phyloP scores from a whole-genome alignment of 225 moss, liverwort and hornwort genomes.

The Pseudoscleropodium purum region DNA sequence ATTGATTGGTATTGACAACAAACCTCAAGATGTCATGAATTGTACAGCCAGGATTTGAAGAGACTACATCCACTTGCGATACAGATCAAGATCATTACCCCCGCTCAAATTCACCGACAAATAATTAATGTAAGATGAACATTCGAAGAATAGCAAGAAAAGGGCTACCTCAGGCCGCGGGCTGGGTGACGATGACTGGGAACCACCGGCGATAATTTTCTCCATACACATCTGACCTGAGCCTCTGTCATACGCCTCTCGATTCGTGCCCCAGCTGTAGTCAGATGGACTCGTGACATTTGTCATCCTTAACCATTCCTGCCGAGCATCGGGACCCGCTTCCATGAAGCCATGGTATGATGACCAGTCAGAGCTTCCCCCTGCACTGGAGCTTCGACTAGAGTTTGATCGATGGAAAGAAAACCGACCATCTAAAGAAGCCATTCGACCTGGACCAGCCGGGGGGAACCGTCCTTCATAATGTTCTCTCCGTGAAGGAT shows the following conservation, averaged over 20 bases:
- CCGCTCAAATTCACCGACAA: neutral
- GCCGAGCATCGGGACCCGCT: slow-evolving; percentile 50
- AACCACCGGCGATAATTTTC: slow-evolving; percentile 48
- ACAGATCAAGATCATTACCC: neutral
- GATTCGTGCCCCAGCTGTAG: slow-evolving; percentile 45
- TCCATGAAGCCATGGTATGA: slow-evolving; percentile 62
- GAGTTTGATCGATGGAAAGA: slow-evolving; percentile 65
- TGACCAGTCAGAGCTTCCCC: slow-evolving; percentile 68
- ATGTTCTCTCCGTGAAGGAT: slow-evolving; percentile 44
- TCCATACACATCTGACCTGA: slow-evolving; percentile 49
- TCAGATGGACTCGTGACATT: slow-evolving; percentile 59
- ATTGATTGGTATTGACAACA: neutral
- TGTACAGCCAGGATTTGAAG: neutral
- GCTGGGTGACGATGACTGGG: slow-evolving; percentile 29
- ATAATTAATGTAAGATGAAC: neutral
- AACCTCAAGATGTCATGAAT: neutral
- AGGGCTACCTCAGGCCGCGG: slow-evolving; percentile 42
- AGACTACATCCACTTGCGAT: neutral
- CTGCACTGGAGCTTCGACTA: slow-evolving; percentile 62
- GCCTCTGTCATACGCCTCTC: slow-evolving; percentile 42
- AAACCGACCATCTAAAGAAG: slow-evolving; percentile 46
- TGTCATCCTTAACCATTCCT: slow-evolving; percentile 53
- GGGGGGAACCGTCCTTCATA: slow-evolving; percentile 57
- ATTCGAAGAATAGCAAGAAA: neutral
- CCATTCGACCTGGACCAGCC: slow-evolving; percentile 34